Percentiles rank a stretch among this genome's conserved stretches.
Evolutionary conservation across 2,329 filamentous ascomycete species (phyloP).

Genomic region (Pseudogymnoascus sp.): DNA sequence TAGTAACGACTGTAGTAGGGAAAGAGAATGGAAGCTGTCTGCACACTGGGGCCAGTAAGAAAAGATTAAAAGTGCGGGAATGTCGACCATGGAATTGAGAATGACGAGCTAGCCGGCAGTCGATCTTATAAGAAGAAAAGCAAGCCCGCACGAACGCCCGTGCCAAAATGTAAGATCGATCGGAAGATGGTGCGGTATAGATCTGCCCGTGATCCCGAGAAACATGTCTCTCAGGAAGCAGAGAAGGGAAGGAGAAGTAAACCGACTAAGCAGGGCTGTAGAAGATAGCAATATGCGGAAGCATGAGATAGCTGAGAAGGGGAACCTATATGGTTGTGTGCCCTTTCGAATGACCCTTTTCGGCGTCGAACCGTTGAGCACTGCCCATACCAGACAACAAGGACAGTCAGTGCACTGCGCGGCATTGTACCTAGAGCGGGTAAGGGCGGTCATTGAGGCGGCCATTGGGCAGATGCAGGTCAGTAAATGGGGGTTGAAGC

Average conservation of each 20-base stretch:
- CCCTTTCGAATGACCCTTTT: background rate
- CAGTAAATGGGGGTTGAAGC: background rate
- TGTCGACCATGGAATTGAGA: background rate
- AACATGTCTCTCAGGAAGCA: conserved; percentile 6
- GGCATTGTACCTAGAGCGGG: background rate
- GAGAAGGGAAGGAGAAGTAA: background rate
- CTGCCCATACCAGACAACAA: background rate
- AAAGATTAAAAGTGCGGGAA: background rate
- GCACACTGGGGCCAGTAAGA: background rate
- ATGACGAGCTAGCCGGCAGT: background rate
- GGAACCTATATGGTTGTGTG: background rate
- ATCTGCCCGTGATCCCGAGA: background rate
- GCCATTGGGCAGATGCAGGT: background rate
- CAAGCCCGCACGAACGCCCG: background rate
- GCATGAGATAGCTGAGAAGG: background rate
- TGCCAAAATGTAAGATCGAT: background rate
- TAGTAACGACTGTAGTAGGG: conserved; percentile 1
- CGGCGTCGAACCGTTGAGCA: background rate
- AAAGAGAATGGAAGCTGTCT: background rate
- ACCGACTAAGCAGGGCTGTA: background rate
- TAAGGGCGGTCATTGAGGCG: background rate
- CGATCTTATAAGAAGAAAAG: background rate
- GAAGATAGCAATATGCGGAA: conserved; percentile 6
- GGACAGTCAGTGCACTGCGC: background rate
- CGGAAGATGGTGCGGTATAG: background rate